phyloP scores from a whole-genome alignment of 2,329 filamentous ascomycete genomes.

The Neonectria magnoliae region DNA sequence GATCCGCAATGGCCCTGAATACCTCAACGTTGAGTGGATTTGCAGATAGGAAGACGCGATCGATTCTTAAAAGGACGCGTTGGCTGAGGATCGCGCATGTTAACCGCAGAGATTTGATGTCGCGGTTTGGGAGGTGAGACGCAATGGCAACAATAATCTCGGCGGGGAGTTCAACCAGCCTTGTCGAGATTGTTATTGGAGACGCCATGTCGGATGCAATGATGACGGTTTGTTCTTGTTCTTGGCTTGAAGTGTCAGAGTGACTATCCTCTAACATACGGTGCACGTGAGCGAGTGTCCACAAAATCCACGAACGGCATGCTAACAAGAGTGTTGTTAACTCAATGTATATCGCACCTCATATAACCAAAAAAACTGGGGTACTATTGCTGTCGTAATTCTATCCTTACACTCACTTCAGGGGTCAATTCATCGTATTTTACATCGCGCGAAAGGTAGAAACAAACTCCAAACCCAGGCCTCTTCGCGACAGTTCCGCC shows the following conservation, averaged over 20 bases:
- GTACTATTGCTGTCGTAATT: not conserved
- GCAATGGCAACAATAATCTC: not conserved
- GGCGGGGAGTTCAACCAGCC: not conserved
- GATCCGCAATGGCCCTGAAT: not conserved
- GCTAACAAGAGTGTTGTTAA: too few species aligned
- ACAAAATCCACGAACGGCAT: too few species aligned
- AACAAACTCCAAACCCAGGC: not conserved
- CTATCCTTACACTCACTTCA: not conserved
- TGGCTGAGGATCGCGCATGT: not conserved
- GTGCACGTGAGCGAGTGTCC: too few species aligned
- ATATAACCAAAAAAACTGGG: not conserved
- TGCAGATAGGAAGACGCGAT: constrained; percentile 6
- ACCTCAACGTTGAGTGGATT: constrained; percentile 2
- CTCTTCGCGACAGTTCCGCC: not conserved
- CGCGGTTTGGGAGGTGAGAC: not conserved
- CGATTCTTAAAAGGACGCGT: not conserved
- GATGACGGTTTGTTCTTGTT: too few species aligned
- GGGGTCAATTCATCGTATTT: not conserved
- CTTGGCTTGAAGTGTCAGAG: too few species aligned
- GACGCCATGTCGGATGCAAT: not conserved
- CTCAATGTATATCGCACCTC: not conserved
- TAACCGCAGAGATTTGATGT: constrained; percentile 6
- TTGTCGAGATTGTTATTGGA: too few species aligned
- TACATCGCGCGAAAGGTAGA: not conserved
- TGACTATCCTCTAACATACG: too few species aligned